Base-by-base conservation (phyloP, 1,284 basidiomycete species). In the Papiliotrema flavescens region DNA sequence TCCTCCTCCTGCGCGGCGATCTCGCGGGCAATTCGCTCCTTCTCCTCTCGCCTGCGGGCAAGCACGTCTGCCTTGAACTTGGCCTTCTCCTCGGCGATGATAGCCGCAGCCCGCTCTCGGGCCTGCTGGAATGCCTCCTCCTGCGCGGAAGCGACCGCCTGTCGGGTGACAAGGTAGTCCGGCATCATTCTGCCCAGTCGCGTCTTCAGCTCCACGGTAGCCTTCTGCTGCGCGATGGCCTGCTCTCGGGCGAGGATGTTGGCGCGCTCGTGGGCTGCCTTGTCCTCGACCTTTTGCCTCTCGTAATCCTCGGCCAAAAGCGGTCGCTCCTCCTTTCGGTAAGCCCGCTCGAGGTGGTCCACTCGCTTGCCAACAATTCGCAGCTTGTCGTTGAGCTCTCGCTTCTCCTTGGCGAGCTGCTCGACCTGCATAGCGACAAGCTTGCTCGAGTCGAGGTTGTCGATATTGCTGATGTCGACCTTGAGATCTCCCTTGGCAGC, bases 321-420 rank as follows among this genome's bases (percentile, higher is more conserved):
- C 0, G 92, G 89, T 13, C 87, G 84, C 75, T 98, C 96, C 60
- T 94, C 93, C 78, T 92, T 91, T 63, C 95, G 88, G 80, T 89
- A 91, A 0, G 95, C 94, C 61, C 96, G 90, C 79, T 98, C 95
- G 70, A 90, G 76, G 77, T 98, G 94, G 71, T 98, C 95, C 67
- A 98, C 85, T 32, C 92, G 88, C 79, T 98, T 97, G 54, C 86
- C 78, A 51, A 89, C 83, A 61, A 94, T 84, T 36, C 92, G 87
- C 57, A 97, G 81, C 24, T 87, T 85, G 68, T 94, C 89, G 60
- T 83, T 84, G 62, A 91, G 81, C 65, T 94, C 89, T 66, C 86
- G 87, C 83, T 96, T 96, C 79, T 98, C 95, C 79, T 96, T 97
- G 79, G 97, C 94, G 53, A 96, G 82, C 71, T 96, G 91, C 65